phyloP scores from a whole-genome alignment of 768 basidiomycete species.

The Boletales sp. region DNA sequence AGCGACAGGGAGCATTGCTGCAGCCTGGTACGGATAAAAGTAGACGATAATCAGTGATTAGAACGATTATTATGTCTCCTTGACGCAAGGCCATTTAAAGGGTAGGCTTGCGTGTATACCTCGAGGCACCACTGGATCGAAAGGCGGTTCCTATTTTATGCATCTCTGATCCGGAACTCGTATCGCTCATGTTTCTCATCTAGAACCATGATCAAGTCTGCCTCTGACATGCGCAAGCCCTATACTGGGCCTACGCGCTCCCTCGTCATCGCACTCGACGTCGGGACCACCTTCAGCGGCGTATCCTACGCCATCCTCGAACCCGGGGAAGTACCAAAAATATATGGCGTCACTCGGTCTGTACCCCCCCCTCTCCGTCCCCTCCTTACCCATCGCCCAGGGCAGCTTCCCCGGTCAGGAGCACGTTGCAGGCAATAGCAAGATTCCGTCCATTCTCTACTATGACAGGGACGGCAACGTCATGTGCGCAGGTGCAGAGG shows the following conservation, averaged over 20 bases:
- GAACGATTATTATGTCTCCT: conserved; percentile 5
- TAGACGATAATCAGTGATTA: conserved; percentile 39
- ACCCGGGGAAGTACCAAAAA: conserved; percentile 77
- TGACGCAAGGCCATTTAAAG: conserved; percentile 2
- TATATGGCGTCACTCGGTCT: conserved; percentile 76
- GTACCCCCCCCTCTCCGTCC: conserved; percentile 7
- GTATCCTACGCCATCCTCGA: conserved; percentile 83
- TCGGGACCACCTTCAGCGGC: conserved; percentile 81
- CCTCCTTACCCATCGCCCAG: conserved; percentile 14
- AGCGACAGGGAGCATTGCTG: conserved; percentile 43
- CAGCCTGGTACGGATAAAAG: conserved; percentile 31
- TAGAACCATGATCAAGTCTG: conserved; percentile 42
- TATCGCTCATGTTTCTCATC: conserved; percentile 4
- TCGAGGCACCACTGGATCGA: conserved; percentile 8
- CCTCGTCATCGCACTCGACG: conserved; percentile 75
- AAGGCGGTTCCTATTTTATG: not conserved
- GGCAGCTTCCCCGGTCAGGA: conserved; percentile 79
- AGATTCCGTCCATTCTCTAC: conserved; percentile 76
- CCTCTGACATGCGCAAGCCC: conserved; percentile 68
- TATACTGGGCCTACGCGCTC: conserved; percentile 61
- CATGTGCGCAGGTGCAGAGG: conserved; percentile 75
- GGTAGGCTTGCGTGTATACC: conserved; percentile 22
- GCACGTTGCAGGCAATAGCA: conserved; percentile 81
- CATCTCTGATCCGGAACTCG: not conserved
- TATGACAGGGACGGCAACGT: conserved; percentile 65